Evolutionary conservation across 2,329 filamentous ascomycete genomes (phyloP), one percentile per base, ranked within the genome.

Genomic region (Lizonia empirigonia): DNA sequence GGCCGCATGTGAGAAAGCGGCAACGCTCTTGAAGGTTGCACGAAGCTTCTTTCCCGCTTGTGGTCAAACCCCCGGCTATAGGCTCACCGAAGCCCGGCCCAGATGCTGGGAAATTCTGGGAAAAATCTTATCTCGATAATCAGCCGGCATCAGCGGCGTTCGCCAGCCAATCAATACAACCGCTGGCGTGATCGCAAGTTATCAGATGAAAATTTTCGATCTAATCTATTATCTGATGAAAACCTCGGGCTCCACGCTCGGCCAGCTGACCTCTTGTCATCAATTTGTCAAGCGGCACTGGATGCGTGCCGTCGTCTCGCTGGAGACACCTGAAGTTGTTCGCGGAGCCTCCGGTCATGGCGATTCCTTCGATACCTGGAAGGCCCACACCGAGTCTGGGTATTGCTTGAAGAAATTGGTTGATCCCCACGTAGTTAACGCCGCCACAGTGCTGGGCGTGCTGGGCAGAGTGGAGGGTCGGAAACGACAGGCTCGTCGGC

Each of bases 161-260:
- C 15, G 8, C 7, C 22, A 30, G 22, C 62, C 54, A 62, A 63
- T 64, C 15, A 44, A 4, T 24, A 16, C 9, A 4, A 1, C 9
- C 7, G 32, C 35, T 56, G 45, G 48, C 46, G 41, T 36, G 44
- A 20, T 23, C 33, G 36, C 19, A 30, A 24, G 51, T 64, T 63
- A 65, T 64, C 62, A 64, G 62, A 65, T 65, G 60, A 53, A 59
- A 63, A 58, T 52, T 58, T 60, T 62, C 53, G 39, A 64, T 64
- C 61, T 62, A 60, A 64, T 64, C 56, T 44, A 57, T 64, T 60
- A 65, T 65, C 62, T 58, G 62, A 63, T 65, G 52, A 39, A 58
- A 61, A 62, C 46, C 23, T 41, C 33, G 45, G 24, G 20, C 37
- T 13, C 30, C 36, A 15, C 30, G 29, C 19, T 37, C 19, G 37